These are phyloP conservation scores for Eucalyptus lansdowneana DNA, from an alignment of 345 rosid genomes.

Conservation along the genomic window DNA sequence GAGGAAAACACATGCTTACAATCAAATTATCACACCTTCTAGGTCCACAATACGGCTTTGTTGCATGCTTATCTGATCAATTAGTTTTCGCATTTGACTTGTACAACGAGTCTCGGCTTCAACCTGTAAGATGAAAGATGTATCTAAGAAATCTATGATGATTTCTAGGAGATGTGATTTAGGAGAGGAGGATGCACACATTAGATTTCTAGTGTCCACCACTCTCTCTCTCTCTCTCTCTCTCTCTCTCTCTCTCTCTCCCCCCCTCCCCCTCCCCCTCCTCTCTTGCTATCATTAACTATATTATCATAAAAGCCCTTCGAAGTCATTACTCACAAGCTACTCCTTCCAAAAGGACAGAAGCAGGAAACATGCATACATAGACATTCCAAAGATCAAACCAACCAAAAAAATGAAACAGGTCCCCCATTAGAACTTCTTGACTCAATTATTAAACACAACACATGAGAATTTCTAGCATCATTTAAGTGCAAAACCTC, in stretches of 20 bases:
- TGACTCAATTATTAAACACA: background rate
- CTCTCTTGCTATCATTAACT: background rate
- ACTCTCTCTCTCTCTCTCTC: fast-evolving
- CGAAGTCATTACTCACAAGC: background rate
- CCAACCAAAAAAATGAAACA: background rate
- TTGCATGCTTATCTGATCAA: constrained; percentile 78
- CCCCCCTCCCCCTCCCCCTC: fast-evolving
- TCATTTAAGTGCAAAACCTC: background rate
- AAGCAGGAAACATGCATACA: background rate
- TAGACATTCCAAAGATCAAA: background rate
- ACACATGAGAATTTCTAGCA: background rate
- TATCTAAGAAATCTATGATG: too few species aligned
- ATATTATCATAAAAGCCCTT: background rate
- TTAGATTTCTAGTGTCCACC: background rate
- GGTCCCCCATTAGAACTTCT: background rate
- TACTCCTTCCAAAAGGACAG: background rate
- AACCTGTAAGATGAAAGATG: constrained; percentile 19
- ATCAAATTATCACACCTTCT: constrained; percentile 33
- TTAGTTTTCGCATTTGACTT: constrained; percentile 59
- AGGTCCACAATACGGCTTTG: constrained; percentile 65
- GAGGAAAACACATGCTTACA: too few species aligned
- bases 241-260: fast-evolving
- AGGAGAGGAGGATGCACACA: background rate
- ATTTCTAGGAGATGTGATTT: background rate
- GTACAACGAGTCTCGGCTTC: constrained; percentile 84